These are phyloP conservation scores for Claviceps digitariae DNA, from an alignment of 2,329 filamentous ascomycete genomes.

Conservation along the genomic window DNA sequence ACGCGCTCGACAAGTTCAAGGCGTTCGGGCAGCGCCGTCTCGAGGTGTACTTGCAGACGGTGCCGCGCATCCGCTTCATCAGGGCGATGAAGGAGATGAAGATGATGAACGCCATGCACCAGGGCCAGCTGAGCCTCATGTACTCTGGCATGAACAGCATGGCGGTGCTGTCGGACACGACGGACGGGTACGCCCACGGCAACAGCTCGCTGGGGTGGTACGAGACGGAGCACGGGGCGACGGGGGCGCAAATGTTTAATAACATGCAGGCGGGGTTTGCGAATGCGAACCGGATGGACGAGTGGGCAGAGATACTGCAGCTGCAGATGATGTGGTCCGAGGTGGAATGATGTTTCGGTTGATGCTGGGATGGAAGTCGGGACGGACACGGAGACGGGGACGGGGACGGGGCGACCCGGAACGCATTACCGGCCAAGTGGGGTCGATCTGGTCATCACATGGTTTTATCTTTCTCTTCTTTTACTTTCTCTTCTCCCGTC, in stretches of 20 bases:
- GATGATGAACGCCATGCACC: conserved; percentile 20
- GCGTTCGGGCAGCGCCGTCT: conserved; percentile 14
- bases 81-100: conserved; percentile 16
- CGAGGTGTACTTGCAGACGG: conserved; percentile 16
- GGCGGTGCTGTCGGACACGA: conserved; percentile 13
- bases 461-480: too few relatives aligned
- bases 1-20: conserved; percentile 14
- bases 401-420: too few relatives aligned
- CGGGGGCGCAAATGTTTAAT: conserved; percentile 18
- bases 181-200: conserved; percentile 19
- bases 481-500: too few relatives aligned
- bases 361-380: too few relatives aligned
- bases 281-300: conserved; percentile 12
- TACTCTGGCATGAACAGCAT: conserved; percentile 20
- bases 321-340: conserved; percentile 17
- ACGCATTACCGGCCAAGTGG: too few relatives aligned
- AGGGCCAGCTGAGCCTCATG: conserved; percentile 19
- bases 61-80: conserved; percentile 18
- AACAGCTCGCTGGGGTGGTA: conserved; percentile 22
- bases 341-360: conserved; percentile 14
- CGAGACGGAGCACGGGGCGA: conserved; percentile 20
- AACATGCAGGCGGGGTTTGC: conserved; percentile 20
- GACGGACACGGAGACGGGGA: too few relatives aligned
- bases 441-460: too few relatives aligned
- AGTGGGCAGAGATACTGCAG: conserved; percentile 16